Base-by-base conservation (phyloP, 2,329 filamentous ascomycete genomes). In the Sporothrix pseudoabietina region DNA sequence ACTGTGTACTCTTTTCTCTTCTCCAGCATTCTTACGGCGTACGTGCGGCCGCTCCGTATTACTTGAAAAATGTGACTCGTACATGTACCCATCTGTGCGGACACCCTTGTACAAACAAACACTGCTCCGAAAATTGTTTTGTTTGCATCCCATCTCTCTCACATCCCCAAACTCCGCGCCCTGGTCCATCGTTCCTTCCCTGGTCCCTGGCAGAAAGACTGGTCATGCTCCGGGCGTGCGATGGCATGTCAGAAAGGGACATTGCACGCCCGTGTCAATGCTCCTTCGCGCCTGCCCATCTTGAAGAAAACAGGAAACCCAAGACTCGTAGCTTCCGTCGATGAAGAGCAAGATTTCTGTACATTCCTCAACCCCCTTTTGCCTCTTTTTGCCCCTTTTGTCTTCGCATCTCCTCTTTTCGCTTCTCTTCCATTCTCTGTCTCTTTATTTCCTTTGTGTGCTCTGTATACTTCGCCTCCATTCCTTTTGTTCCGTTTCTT, bases 211-310 rank as follows among this genome's bases (percentile, higher is more conserved):
- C 41, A 8, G n/a, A 26, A 39, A n/a, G 4, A 22, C 19, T 22
- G 39, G 9, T 35, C 30, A n/a, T 32, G 44, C 44, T 49, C 30
- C 32, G 47, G 72, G 66, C 59, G 72, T 71, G 68, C 41, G 14
- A 65, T 70, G n/a, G 63, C 59, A 54, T 74, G 73, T 71, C 74
- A 71, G 54, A 49, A 44, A 47, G 71, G 68, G 68, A 75, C 75
- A 39, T 47, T 68, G 63, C 69, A 65, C 71, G 52, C 22, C 70
- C 71, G 30, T 59, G 61, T 66, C 54, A n/a, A 68, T 69, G 57
- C 39, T 30, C 68, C 63, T 39, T 73, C 74, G 71, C 71, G 71
- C 75, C 72, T 76, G 73, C 73, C 73, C 30, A 32, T 59, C 52
- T 26, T 26, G 54, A 30, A 66, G 72, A 69, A 70, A 74, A 74